These are phyloP conservation scores for Aspergillus nanangensis DNA, from an alignment of 495 filamentous ascomycete species.

Conservation along the genomic window DNA sequence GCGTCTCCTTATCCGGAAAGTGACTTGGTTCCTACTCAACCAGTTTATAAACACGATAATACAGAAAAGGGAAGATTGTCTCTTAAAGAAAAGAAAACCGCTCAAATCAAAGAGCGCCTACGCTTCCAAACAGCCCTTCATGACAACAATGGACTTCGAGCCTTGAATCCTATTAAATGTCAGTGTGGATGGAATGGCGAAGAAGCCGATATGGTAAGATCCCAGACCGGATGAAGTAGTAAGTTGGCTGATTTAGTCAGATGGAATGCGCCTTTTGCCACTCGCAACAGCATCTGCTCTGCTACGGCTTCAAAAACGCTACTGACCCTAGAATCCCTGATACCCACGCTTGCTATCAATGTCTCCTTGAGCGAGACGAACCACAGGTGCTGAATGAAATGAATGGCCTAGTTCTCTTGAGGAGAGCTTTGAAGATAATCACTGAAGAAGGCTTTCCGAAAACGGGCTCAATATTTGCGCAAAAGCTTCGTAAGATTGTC, in stretches of 20 bases:
- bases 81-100: slow-evolving; percentile 2
- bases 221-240: no score
- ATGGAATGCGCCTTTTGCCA: slow-evolving; percentile 42
- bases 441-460: slow-evolving; percentile 20
- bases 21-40: slow-evolving; percentile 21
- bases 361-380: slow-evolving; percentile 37
- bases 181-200: slow-evolving; percentile 37
- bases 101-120: slow-evolving; percentile 9
- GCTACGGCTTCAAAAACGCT: slow-evolving; percentile 37
- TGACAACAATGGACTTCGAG: background rate
- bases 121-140: background rate
- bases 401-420: slow-evolving; percentile 25
- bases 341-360: slow-evolving; percentile 45
- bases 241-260: slow-evolving; percentile 20
- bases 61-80: background rate
- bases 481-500: slow-evolving; percentile 24
- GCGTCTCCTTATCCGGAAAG: slow-evolving; percentile 7
- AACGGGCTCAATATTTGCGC: slow-evolving; percentile 16
- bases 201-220: slow-evolving; percentile 40
- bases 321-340: slow-evolving; percentile 27
- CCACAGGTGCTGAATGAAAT: slow-evolving; percentile 25
- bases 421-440: slow-evolving; percentile 26
- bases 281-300: slow-evolving; percentile 44
- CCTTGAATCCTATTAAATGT: slow-evolving; percentile 24
- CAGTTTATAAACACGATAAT: slow-evolving; percentile 2